phyloP scores from a whole-genome alignment of 73 alveolate genomes.

The Stentor coeruleus region DNA sequence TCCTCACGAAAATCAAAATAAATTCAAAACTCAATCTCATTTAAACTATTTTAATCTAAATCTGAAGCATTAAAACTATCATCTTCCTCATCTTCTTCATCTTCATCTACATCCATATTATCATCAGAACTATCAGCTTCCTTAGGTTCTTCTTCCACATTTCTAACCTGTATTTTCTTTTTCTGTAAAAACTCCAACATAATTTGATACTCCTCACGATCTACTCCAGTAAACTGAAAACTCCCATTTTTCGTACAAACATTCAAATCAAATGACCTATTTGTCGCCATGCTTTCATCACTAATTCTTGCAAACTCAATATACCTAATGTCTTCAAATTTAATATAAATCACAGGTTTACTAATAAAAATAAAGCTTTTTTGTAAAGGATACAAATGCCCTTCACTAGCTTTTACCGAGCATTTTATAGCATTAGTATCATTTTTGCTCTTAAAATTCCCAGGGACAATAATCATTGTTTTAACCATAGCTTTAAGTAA shows the following conservation, averaged over 20 bases:
- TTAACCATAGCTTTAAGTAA: constrained; percentile 70
- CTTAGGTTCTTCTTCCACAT: constrained; percentile 65
- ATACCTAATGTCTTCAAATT: constrained; percentile 67
- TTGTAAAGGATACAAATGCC: constrained; percentile 82
- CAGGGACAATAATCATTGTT: constrained; percentile 76
- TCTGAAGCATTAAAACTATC: constrained; percentile 53
- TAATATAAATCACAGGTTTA: constrained; percentile 85
- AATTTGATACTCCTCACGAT: constrained; percentile 65
- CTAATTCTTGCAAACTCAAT: constrained; percentile 77
- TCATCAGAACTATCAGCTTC: constrained; percentile 32
- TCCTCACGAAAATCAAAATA: no score
- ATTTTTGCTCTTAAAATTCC: constrained; percentile 49
- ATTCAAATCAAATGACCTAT: constrained; percentile 80
- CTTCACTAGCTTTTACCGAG: constrained; percentile 87
- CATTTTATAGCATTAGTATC: constrained; percentile 71
- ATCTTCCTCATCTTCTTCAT: constrained; percentile 53
- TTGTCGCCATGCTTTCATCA: constrained; percentile 49
- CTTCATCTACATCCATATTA: constrained; percentile 71
- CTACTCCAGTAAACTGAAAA: constrained; percentile 54
- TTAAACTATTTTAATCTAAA: no score
- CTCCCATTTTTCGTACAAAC: constrained; percentile 41
- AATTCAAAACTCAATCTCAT: no score
- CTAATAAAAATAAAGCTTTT: constrained; percentile 78
- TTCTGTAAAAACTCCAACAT: constrained; percentile 62
- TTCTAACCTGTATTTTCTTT: constrained; percentile 68